Conservation (phyloP, 176 grass and related monocot genomes). For the Aegilops sharonensis region DNA sequence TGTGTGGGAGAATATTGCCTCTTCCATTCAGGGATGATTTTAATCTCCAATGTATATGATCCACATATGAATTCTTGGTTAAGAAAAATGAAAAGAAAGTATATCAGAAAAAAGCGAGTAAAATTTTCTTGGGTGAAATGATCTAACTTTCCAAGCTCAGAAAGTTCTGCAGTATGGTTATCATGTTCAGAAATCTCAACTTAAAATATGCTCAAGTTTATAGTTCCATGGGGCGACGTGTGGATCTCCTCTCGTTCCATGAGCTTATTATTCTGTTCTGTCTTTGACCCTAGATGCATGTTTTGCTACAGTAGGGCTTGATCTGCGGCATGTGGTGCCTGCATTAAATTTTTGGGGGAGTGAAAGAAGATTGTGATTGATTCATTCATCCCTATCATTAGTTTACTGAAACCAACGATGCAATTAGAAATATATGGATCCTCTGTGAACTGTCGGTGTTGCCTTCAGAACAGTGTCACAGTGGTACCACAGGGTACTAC, state of each 20-base stretch:
- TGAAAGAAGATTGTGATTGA: not conserved
- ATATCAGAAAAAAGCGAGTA: not conserved
- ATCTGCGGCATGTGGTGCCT: not conserved
- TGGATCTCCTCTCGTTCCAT: conserved; percentile 6
- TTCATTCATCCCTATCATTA: not conserved
- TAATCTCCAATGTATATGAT: not conserved
- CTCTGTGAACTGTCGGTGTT: not conserved
- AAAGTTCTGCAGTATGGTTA: conserved; percentile 1
- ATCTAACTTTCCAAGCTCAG: not conserved
- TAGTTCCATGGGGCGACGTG: not conserved
- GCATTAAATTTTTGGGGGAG: not conserved
- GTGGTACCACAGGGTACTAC: not conserved
- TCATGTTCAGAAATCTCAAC: not conserved
- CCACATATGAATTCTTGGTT: not conserved
- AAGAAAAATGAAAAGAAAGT: not conserved
- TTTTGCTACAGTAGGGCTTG: not conserved
- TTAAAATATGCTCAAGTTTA: conserved; percentile 14
- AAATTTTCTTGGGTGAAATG: not conserved
- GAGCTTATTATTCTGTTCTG: not conserved
- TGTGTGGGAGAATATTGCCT: not conserved
- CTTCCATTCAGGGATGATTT: not conserved
- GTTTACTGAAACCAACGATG: conserved; percentile 10
- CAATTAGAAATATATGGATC: not conserved
- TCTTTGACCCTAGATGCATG: conserved; percentile 32
- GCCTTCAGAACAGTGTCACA: not conserved